Evolutionary conservation across 2,329 filamentous ascomycete species (phyloP).

Genomic region (Pseudogymnoascus sp.): DNA sequence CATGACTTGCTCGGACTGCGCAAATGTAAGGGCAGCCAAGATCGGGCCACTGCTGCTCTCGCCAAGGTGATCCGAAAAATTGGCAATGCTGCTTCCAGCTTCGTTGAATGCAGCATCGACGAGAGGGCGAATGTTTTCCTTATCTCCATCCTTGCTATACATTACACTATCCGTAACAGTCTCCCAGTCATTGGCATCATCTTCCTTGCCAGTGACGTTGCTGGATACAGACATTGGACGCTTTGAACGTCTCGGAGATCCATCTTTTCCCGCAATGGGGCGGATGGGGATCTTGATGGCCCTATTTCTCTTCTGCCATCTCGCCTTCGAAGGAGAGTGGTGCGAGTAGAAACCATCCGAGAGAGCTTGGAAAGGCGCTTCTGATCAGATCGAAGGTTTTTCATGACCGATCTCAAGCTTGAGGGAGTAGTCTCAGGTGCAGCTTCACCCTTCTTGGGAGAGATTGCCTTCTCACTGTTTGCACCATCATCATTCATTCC

Average conservation of each 20-base stretch:
- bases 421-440: background rate
- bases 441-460: background rate
- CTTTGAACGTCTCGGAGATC: constrained; percentile 1
- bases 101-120: constrained; percentile 17
- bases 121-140: constrained; percentile 9
- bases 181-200: constrained; percentile 27
- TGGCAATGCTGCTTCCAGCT: constrained; percentile 27
- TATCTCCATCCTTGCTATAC: background rate
- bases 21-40: background rate
- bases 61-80: constrained; percentile 20
- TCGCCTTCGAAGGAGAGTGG: constrained; percentile 8
- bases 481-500: constrained; percentile 21
- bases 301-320: background rate
- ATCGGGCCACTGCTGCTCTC: constrained; percentile 8
- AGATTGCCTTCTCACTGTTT: constrained; percentile 11
- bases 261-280: background rate
- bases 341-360: constrained; percentile 13
- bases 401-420: background rate
- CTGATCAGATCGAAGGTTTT: background rate
- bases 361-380: constrained; percentile 15
- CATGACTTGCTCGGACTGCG: background rate
- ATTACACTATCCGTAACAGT: constrained; percentile 24
- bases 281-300: constrained; percentile 1
- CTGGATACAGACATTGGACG: background rate
- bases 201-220: constrained; percentile 13